Base-by-base conservation (phyloP, 768 basidiomycete species). In the Mycena amicta region DNA sequence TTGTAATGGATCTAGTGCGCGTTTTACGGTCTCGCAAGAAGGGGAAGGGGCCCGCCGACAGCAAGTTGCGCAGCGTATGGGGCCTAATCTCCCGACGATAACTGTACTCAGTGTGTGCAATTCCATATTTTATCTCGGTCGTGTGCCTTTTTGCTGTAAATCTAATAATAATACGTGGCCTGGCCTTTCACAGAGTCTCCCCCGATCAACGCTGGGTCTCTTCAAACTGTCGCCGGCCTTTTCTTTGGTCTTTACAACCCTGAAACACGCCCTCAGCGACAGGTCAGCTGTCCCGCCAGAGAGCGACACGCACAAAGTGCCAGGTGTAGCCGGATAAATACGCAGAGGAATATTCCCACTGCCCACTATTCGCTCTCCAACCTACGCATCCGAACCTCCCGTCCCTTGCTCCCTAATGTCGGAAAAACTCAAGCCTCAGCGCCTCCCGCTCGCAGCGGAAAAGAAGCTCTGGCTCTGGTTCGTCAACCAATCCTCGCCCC, bases 1-100 rank as follows among this genome's bases (percentile, higher is more conserved):
- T 52, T 30, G 56, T 57, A 1, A 31, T 26, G 30, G 53, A 50
- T 33, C 55, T 64, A 5, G 62, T 64, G 37, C 58, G 62, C 28
- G 8, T 43, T 52, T 30, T 64, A 15, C 58, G 62, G 20, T 46
- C 56, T 12, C 45, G 52, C 20, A 56, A 51, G 51, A 16, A 30
- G 6, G 16, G 26, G 39, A 52, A 50, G 26, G 31, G 53, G 25
- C 3, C 39, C 16, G 25, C 50, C 12, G 2, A n/a, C 4, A 43
- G 33, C 5, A 18, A 15, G 12, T 51, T 28, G 45, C 43, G 51
- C 33, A 28, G 53, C 13, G 18, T 64, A 26, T 60, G 56, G 62
- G 31, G 46, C 8, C 54, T 50, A 29, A 28, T 64, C 27, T 41
- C 50, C 6, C 41, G 59, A 16, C 47, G 47, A 25, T 49, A 45